A percentile compares a stretch with the other conserved stretches of the same genome.
These are phyloP conservation scores for cucumber (Cucumis sativus) DNA, from an alignment of 306 rosid species.

Conservation along the genomic window DNA sequence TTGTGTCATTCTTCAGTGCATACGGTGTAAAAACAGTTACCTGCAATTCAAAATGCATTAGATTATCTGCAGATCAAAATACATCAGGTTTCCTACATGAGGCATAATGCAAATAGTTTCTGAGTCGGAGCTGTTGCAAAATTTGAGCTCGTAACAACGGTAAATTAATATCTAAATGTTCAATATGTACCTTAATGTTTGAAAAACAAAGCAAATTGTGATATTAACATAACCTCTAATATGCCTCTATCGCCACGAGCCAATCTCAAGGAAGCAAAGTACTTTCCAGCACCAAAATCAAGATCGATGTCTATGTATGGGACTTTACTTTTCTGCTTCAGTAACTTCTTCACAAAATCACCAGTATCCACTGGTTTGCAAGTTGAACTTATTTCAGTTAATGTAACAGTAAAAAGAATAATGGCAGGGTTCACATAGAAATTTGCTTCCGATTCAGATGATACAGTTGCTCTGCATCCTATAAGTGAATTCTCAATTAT, in stretches of 20 bases:
- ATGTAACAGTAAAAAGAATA: slow-evolving; percentile 53
- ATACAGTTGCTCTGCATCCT: slow-evolving; percentile 53
- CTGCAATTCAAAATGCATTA: slow-evolving; percentile 31
- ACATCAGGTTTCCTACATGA: neutral
- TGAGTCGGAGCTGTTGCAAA: neutral
- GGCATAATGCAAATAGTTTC: neutral
- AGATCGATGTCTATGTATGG: slow-evolving; percentile 58
- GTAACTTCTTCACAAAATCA: slow-evolving; percentile 71
- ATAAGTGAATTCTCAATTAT: slow-evolving; percentile 25
- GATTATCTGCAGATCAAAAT: slow-evolving; percentile 14
- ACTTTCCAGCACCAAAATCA: slow-evolving; percentile 62
- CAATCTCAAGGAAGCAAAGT: slow-evolving; percentile 65
- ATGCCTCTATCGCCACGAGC: slow-evolving; percentile 67
- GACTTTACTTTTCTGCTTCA: slow-evolving; percentile 49
- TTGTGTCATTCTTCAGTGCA: slow-evolving; percentile 64
- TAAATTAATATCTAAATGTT: neutral
- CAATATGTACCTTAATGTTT: neutral
- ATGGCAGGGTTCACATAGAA: slow-evolving; percentile 71
- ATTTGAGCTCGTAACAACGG: neutral
- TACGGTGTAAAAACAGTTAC: slow-evolving; percentile 74
- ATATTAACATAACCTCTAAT: slow-evolving; percentile 47
- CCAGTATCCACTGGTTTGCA: slow-evolving; percentile 67
- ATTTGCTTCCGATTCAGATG: slow-evolving; percentile 47
- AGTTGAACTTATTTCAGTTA: slow-evolving; percentile 39
- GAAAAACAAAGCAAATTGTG: neutral